Conservation (phyloP, 2,329 filamentous ascomycete species). For the Xylaria sp. region DNA sequence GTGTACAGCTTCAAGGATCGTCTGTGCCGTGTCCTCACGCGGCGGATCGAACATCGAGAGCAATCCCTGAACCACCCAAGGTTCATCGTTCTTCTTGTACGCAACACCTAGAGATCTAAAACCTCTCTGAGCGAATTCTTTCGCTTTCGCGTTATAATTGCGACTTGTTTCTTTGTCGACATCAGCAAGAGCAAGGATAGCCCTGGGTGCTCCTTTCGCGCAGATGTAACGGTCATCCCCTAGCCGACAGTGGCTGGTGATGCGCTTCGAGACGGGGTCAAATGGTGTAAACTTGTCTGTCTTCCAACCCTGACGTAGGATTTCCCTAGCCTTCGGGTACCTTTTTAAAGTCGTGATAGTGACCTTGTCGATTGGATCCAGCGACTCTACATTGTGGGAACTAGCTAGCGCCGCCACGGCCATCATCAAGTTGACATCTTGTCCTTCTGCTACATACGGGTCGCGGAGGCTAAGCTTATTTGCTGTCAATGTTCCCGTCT, state of each 20-base stretch:
- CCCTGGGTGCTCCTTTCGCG: slow-evolving; percentile 82
- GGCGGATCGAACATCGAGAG: slow-evolving; percentile 84
- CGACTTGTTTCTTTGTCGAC: slow-evolving; percentile 72
- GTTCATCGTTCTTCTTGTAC: slow-evolving; percentile 79
- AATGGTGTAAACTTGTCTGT: slow-evolving; percentile 82
- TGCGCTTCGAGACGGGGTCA: slow-evolving; percentile 83
- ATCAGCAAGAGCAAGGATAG: slow-evolving; percentile 74
- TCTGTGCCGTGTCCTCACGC: slow-evolving; percentile 81
- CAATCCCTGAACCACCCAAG: slow-evolving; percentile 79
- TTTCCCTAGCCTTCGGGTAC: slow-evolving; percentile 81
- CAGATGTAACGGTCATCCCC: slow-evolving; percentile 77
- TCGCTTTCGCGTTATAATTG: slow-evolving; percentile 77
- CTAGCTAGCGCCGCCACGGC: slow-evolving; percentile 80
- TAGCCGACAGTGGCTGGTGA: slow-evolving; percentile 75
- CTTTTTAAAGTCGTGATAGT: slow-evolving; percentile 79
- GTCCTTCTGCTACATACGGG: slow-evolving; percentile 78
- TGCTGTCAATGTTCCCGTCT: slow-evolving; percentile 80
- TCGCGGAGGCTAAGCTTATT: slow-evolving; percentile 82
- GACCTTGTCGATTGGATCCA: slow-evolving; percentile 83
- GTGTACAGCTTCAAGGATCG: slow-evolving; percentile 78
- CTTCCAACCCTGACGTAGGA: slow-evolving; percentile 77
- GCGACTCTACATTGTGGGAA: slow-evolving; percentile 81
- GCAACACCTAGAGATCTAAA: slow-evolving; percentile 84
- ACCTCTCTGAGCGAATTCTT: slow-evolving; percentile 80
- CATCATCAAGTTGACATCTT: slow-evolving; percentile 88